Evolutionary conservation across 805 yeast species (phyloP), one percentile per base, ranked within the genome.

Genomic region (Yarrowia keelungensis): DNA sequence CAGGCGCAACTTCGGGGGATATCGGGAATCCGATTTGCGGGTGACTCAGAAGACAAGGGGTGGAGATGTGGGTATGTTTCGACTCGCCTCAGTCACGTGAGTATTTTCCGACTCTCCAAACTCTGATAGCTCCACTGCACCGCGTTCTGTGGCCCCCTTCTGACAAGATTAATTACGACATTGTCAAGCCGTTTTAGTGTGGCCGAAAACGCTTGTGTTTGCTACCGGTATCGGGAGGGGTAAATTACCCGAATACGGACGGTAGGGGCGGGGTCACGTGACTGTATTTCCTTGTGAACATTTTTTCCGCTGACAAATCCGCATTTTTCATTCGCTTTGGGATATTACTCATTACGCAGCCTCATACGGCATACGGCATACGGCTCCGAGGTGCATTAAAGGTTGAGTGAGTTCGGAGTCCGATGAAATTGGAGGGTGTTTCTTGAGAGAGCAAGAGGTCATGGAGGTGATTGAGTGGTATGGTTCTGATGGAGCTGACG

Each of bases 191-290:
- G 32, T 26, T 32, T 49, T 32, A 22, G 56, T 12, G 56, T 26
- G 32, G 58, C 58, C 58, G 58, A n/a, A 53, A 12, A 38, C 58
- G 58, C 58, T 38, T 16, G 14, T 26, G 32, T 26, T 26, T 26
- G 32, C 32, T 26, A 5, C 43, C 58, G 58, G 12, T 53, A 38
- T 10, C 58, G 58, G 58, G 58, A 36, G 58, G 58, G 58, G 58
- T 38, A 50, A 26, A 38, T 11, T 9, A 38, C 12, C 12, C 12
- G 39, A 38, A 38, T 9, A 38, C 1, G 12, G 12, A 7, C 19
- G 19, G 19, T 19, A 19, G 39, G 10, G 9, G 9, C 9, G 7
- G 46, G 10, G 19, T 42, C 46, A 42, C 46, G 46, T 42, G 46
- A 42, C 19, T 15, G 3, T 9, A 9, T 11, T 10, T 8, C 10